A percentile compares a stretch with the other conserved stretches of the same genome.
Evolutionary conservation across 2,329 filamentous ascomycete genomes (phyloP).

Genomic region (Thelonectria blattea): DNA sequence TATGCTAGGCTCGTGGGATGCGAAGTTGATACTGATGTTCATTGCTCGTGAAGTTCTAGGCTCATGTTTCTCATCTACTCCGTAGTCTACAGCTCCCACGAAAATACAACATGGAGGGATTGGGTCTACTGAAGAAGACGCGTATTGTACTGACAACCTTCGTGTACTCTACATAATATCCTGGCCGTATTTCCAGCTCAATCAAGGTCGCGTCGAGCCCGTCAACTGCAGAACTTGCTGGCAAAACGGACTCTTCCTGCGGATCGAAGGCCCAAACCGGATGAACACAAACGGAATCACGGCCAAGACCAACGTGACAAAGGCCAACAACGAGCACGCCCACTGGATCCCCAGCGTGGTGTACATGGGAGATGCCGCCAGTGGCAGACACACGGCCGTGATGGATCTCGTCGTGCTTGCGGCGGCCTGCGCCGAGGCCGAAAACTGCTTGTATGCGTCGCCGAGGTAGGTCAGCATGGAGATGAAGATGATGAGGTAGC

Average conservation of each 20-base stretch:
- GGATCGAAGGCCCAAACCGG: conserved; percentile 9
- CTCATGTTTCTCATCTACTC: too few relatives aligned
- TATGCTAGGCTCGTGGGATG: too few relatives aligned
- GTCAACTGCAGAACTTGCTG: background rate
- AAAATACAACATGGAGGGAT: too few relatives aligned
- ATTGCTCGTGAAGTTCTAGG: too few relatives aligned
- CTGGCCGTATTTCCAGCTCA: too few relatives aligned
- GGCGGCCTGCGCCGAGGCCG: conserved; percentile 15
- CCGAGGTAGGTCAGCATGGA: conserved; percentile 18
- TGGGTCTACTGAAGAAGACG: too few relatives aligned
- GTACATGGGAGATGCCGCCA: conserved; percentile 26
- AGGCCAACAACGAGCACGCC: conserved; percentile 24
- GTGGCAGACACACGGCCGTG: conserved; percentile 15
- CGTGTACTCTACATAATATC: too few relatives aligned
- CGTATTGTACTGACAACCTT: too few relatives aligned
- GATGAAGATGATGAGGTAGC: conserved; percentile 11
- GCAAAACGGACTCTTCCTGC: conserved; percentile 3
- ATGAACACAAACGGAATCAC: conserved; percentile 27
- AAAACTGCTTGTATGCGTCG: conserved; percentile 13
- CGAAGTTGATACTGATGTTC: too few relatives aligned
- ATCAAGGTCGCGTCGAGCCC: background rate
- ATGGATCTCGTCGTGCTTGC: conserved; percentile 17
- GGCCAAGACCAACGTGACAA: conserved; percentile 18
- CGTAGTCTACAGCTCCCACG: too few relatives aligned
- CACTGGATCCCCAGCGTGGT: conserved; percentile 22